Conservation (phyloP, 1,139 yeast genomes). For the Taphrina communis region DNA sequence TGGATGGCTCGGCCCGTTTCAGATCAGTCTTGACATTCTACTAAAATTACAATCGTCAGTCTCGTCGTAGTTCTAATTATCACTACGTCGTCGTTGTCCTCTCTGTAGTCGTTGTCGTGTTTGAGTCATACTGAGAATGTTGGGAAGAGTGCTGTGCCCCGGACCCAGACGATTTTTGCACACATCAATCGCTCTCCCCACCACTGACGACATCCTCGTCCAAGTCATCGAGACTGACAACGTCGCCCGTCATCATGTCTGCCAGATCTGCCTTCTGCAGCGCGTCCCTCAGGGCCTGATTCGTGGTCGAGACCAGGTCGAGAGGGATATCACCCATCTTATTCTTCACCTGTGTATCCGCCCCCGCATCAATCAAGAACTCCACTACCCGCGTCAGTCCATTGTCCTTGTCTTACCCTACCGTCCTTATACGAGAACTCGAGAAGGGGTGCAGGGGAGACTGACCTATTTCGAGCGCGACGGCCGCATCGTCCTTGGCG, state of each 20-base stretch:
- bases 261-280: constrained; percentile 55
- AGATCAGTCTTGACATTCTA: constrained; percentile 27
- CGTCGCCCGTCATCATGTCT: constrained; percentile 33
- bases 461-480: constrained; percentile 68
- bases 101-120: not conserved
- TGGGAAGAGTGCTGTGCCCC: too few species aligned
- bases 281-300: constrained; percentile 57
- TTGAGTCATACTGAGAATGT: too few species aligned
- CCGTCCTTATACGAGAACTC: too few species aligned
- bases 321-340: constrained; percentile 73
- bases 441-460: not conserved
- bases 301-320: constrained; percentile 59
- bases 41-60: not conserved
- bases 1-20: constrained; percentile 21
- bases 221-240: constrained; percentile 27
- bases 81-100: not conserved
- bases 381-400: constrained; percentile 56
- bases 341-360: constrained; percentile 71
- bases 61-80: too few species aligned
- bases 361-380: constrained; percentile 87
- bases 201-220: constrained; percentile 30
- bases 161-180: not conserved
- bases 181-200: constrained; percentile 21
- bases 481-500: constrained; percentile 78
- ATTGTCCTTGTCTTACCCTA: not conserved